phyloP scores from a whole-genome alignment of 2,329 filamentous ascomycete species.

The Botrytis paeoniae region DNA sequence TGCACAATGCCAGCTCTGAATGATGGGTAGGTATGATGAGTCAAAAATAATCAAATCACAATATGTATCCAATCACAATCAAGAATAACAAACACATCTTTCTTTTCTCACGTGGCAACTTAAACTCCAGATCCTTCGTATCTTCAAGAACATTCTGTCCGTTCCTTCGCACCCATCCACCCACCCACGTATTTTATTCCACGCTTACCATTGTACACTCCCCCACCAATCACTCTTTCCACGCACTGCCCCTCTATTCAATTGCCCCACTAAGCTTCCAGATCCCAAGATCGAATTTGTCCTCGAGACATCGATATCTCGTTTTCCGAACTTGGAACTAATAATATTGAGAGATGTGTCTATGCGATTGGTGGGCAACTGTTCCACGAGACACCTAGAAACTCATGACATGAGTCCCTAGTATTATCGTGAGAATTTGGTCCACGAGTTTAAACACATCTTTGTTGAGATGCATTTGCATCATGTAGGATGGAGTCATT shows the following conservation, averaged over 20 bases:
- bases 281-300: constrained; percentile 3
- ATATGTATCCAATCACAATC: background rate
- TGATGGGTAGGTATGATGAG: background rate
- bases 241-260: background rate
- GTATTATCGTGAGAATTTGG: background rate
- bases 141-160: background rate
- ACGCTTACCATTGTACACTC: background rate
- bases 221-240: background rate
- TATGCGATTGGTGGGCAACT: background rate
- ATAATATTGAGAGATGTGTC: background rate
- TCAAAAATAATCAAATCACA: background rate
- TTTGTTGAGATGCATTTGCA: background rate
- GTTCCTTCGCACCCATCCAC: background rate
- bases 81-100: background rate
- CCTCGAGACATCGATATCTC: background rate
- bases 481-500: constrained; percentile 7
- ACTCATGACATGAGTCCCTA: background rate
- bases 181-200: background rate
- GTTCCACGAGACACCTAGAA: background rate
- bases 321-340: background rate
- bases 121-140: background rate
- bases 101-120: background rate
- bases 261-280: background rate
- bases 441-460: background rate
- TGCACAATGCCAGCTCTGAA: background rate